A percentile compares a stretch with the other conserved stretches of the same genome.
phyloP scores from a whole-genome alignment of 2,329 filamentous ascomycete genomes.

The Achaetomium macrosporum region DNA sequence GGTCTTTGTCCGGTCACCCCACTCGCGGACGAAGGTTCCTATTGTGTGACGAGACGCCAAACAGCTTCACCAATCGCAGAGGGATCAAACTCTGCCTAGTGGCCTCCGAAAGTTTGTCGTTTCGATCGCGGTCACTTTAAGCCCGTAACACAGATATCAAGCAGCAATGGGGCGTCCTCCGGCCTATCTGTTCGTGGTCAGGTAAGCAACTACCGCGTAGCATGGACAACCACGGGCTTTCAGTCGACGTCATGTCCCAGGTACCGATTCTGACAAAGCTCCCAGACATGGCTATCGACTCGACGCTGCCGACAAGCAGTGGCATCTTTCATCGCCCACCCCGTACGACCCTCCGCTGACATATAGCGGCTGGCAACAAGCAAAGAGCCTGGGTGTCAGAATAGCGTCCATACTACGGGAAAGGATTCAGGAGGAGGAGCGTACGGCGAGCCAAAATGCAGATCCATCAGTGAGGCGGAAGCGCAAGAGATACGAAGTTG shows the following conservation, averaged over 20 bases:
- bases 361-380: constrained; percentile 89
- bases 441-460: constrained; percentile 29
- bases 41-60: too few relatives aligned
- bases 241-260: neutral
- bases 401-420: constrained; percentile 68
- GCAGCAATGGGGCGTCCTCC: constrained; percentile 36
- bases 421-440: constrained; percentile 40
- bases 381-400: constrained; percentile 70
- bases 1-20: neutral
- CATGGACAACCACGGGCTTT: neutral
- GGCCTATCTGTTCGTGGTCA: constrained; percentile 41
- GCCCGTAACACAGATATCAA: neutral
- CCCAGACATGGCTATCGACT: constrained; percentile 82
- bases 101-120: neutral
- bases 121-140: neutral
- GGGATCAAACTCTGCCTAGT: too few relatives aligned
- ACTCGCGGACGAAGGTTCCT: neutral
- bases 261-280: neutral
- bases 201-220: constrained; percentile 27
- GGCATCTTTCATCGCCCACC: constrained; percentile 87
- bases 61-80: neutral
- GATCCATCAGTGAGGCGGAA: constrained; percentile 23
- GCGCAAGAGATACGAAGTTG: constrained; percentile 63
- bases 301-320: constrained; percentile 89
- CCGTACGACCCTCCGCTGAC: constrained; percentile 95